Evolutionary conservation across 179 eudicot species (phyloP), one percentile per base, ranked within the genome.

Genomic region (Spergularia azorica): DNA sequence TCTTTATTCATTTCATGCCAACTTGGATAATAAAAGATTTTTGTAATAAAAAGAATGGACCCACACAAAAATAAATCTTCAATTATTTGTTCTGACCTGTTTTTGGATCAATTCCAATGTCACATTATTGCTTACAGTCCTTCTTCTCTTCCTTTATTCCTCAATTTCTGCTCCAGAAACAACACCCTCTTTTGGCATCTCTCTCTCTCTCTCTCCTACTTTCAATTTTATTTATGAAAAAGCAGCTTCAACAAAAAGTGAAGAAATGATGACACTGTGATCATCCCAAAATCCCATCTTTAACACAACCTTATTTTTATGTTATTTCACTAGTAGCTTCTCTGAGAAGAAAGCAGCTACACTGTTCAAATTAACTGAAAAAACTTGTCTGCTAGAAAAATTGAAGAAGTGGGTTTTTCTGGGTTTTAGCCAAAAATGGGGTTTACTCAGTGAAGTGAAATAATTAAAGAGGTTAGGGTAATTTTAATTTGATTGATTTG

Each of bases 71-170:
- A 18, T n/a, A 68, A 43, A 20, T 61, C 21, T 52, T 75, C 83
- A 75, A 80, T 80, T 69, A 80, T 75, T 74, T 36, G 78, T 9
- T 70, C 52, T 38, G 54, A 57, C 63, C 55, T n/a, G 48, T 21
- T 70, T 77, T 68, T 71, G 78, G 74, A 79, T 79, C 75, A 70
- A 80, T 80, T 75, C 56, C 59, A 75, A 17, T 75, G 79, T 80
- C 79, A 79, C 32, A 26, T 74, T 75, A 79, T 79, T 75, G 70
- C 77, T 26, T 26, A 26, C 32, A 26, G 32, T 26, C 32, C 32
- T 26, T 26, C 32, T 26, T 65, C 32, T 26, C 18, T 17, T 26
- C 10, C 56, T 80, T 50, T 76, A 60, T 81, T 76, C 80, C 80
- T 68, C 74, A 43, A 41, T 38, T 81, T 66, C 83, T 66, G 77